Evolutionary conservation across 495 filamentous ascomycete genomes (phyloP).

Genomic region (Aspergillus conjunctus): DNA sequence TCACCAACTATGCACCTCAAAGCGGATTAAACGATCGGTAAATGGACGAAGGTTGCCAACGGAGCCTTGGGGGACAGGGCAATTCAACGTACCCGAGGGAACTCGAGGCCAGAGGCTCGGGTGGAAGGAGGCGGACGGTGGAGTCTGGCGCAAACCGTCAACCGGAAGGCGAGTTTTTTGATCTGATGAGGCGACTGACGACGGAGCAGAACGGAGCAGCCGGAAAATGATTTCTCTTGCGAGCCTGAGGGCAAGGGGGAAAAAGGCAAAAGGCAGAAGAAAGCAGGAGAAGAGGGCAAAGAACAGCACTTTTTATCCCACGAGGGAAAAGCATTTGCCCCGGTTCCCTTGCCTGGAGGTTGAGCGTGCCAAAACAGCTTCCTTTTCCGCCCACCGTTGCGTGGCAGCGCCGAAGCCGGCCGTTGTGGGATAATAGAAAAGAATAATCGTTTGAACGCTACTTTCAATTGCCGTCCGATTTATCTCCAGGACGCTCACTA

Average conservation of each 20-base stretch:
- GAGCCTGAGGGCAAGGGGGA: conserved; percentile 21
- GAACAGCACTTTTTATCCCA: conserved; percentile 25
- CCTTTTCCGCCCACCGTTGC: conserved; percentile 32
- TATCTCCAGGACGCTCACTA: no score
- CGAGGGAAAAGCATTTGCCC: conserved; percentile 42
- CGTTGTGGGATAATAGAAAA: conserved; percentile 29
- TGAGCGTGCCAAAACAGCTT: conserved; percentile 24
- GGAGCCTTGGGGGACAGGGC: background rate
- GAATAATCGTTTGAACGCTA: background rate
- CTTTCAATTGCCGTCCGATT: no score
- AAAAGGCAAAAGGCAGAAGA: conserved; percentile 21
- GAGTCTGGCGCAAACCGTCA: conserved; percentile 24
- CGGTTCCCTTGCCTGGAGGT: conserved; percentile 10
- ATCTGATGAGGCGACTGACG: conserved; percentile 1
- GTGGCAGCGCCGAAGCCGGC: conserved; percentile 45
- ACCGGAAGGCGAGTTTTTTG: conserved; percentile 4
- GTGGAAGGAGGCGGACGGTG: conserved; percentile 29
- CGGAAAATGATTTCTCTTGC: conserved; percentile 22
- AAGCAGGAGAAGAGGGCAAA: conserved; percentile 7
- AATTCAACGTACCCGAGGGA: conserved; percentile 31
- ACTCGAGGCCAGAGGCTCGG: conserved; percentile 21
- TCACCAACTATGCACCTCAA: conserved; percentile 12
- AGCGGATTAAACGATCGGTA: conserved; percentile 30
- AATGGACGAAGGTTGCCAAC: conserved; percentile 8
- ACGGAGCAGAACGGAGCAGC: conserved; percentile 37